Evolutionary conservation across 768 basidiomycete species (phyloP).

Genomic region (Mycena kentingensis): DNA sequence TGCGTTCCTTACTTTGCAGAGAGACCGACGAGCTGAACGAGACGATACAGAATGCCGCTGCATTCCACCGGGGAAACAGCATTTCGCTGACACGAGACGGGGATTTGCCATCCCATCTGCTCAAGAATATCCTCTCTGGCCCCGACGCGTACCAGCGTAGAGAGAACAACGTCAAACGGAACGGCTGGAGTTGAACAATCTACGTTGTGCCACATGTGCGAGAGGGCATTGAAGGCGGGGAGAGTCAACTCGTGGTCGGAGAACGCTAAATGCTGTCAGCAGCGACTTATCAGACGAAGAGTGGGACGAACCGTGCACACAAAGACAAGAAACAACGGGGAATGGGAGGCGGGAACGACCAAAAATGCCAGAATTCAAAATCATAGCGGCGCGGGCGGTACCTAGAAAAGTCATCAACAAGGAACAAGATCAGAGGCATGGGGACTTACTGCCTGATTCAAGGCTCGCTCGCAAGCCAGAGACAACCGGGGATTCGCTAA

Average conservation of each 20-base stretch:
- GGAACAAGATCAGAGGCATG: not conserved
- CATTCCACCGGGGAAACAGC: conserved; percentile 27
- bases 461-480: conserved; percentile 12
- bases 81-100: conserved; percentile 9
- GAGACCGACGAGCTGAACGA: conserved; percentile 43
- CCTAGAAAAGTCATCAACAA: conserved; percentile 35
- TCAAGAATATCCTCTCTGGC: conserved; percentile 40
- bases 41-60: conserved; percentile 38
- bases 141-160: conserved; percentile 46
- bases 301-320: conserved; percentile 41
- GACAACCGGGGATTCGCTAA: conserved; percentile 2
- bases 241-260: conserved; percentile 24
- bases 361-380: conserved; percentile 48
- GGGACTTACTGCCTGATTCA: not conserved
- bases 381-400: conserved; percentile 34
- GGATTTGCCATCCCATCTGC: conserved; percentile 33
- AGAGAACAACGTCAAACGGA: conserved; percentile 37
- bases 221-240: conserved; percentile 37
- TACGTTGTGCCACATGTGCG: conserved; percentile 33
- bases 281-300: conserved; percentile 15
- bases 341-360: conserved; percentile 30
- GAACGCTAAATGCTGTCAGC: conserved; percentile 31
- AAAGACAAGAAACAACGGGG: conserved; percentile 42
- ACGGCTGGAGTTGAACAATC: conserved; percentile 28
- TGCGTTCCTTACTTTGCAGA: conserved; percentile 47